A percentile compares a stretch with the other conserved stretches of the same genome.
Conservation (phyloP, 2,329 filamentous ascomycete genomes). For the Daldinia sp. region DNA sequence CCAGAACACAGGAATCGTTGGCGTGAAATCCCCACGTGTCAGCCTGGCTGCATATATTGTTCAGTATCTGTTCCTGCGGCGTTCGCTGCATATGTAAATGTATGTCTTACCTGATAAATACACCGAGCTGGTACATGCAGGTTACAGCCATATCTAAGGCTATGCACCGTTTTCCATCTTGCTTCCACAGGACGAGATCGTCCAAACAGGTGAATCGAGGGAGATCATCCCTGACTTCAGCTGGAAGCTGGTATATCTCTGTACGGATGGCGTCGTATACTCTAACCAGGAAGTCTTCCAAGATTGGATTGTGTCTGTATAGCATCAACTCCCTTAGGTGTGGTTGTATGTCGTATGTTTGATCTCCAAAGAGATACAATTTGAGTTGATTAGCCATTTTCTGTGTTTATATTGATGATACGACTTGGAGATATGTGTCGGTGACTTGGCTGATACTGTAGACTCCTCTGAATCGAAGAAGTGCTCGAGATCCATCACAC, state of each 20-base stretch:
- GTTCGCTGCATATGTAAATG: neutral
- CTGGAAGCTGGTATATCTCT: constrained; percentile 38
- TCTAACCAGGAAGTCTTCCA: constrained; percentile 38
- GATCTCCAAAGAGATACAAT: constrained; percentile 42
- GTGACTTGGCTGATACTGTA: neutral
- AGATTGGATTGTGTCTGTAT: constrained; percentile 27
- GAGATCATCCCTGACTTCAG: constrained; percentile 33
- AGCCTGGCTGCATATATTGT: constrained; percentile 26
- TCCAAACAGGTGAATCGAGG: constrained; percentile 41
- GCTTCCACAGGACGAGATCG: constrained; percentile 35
- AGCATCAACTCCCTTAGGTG: constrained; percentile 31
- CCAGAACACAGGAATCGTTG: constrained; percentile 36
- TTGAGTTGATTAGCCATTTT: constrained; percentile 19
- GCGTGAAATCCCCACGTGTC: constrained; percentile 27
- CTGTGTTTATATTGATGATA: constrained; percentile 1
- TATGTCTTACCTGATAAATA: constrained; percentile 40
- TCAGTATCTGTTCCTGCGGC: neutral
- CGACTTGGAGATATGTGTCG: neutral
- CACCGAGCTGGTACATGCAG: constrained; percentile 40
- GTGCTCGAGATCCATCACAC: neutral
- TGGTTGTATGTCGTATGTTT: constrained; percentile 40
- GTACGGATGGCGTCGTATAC: constrained; percentile 34
- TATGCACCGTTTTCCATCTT: constrained; percentile 34
- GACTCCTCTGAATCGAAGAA: neutral
- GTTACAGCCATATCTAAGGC: constrained; percentile 44